Base-by-base conservation (phyloP, 176 grass and related monocot genomes). In the Echinochloa phyllopogon region DNA sequence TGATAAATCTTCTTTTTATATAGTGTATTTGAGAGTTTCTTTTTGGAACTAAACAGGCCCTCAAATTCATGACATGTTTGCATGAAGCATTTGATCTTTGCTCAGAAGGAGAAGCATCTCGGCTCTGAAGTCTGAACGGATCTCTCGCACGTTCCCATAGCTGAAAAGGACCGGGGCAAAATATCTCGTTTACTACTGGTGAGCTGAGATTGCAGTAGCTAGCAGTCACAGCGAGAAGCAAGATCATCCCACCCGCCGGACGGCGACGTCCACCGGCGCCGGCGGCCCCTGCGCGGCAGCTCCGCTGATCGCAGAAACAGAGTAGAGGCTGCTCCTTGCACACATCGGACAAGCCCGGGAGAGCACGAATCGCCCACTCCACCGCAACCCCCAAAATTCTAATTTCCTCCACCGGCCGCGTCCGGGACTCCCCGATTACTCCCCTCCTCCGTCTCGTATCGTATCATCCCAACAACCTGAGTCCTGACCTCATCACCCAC, bases 401-500 rank as follows among this genome's bases (percentile, higher is more conserved):
- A 24, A 73, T 17, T n/a, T n/a, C n/a, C n/a, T n/a, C 44, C 33
- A 24, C 53, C 53, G n/a, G 84, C 57, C 55, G 16, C 84, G 37
- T 66, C 67, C 61, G 43, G 33, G 5, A 23, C 33, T 29, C 8
- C 69, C 4, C 71, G 25, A 27, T 18, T 4, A 6, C 21, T 25
- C 58, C 23, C 8, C 72, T 40, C 52, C 24, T 14, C 57, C 27
- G 5, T 70, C 57, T 33, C 72, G 29, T 33, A 12, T 50, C 16
- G 12, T 25, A 33, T 33, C 29, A 33, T 33, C 29, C 68, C n/a
- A n/a, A n/a, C n/a, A n/a, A n/a, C n/a, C n/a, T n/a, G n/a, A n/a
- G n/a, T n/a, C 50, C 65, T 21, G 25, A 13, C 20, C 87, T 55
- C 75, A 65, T 55, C 75, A 65, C 78, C 64, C 75, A 65, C 78